A percentile compares a stretch with the other conserved stretches of the same genome.
These are phyloP conservation scores for Sporothrix sp. DNA, from an alignment of 2,329 filamentous ascomycete species.

Conservation along the genomic window DNA sequence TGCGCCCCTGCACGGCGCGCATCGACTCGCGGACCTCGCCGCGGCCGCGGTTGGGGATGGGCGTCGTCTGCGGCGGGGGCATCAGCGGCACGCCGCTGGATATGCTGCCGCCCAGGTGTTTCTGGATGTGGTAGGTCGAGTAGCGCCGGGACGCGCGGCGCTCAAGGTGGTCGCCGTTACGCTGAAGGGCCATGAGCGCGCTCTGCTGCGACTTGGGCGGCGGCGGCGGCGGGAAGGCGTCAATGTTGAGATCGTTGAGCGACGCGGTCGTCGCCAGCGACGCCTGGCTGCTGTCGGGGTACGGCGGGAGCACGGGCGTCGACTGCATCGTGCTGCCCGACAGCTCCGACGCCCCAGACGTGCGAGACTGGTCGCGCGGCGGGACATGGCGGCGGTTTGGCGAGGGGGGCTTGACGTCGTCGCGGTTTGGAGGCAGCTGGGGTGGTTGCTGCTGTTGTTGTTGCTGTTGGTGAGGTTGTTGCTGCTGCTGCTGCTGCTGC, in stretches of 20 bases:
- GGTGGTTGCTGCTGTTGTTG: constrained; percentile 22
- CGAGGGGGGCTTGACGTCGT: constrained; percentile 28
- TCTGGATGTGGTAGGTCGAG: constrained; percentile 93
- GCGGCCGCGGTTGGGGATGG: constrained; percentile 74
- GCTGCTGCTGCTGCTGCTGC: constrained; percentile 22
- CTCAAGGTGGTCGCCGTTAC: constrained; percentile 76
- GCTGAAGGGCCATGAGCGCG: constrained; percentile 80
- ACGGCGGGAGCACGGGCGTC: constrained; percentile 64
- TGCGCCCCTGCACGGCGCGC: constrained; percentile 51
- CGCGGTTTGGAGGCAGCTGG: constrained; percentile 21
- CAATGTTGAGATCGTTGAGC: constrained; percentile 44
- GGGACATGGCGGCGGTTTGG: constrained; percentile 39
- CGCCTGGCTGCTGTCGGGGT: constrained; percentile 49
- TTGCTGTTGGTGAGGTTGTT: constrained; percentile 23
- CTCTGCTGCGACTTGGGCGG: constrained; percentile 72
- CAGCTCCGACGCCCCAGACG: constrained; percentile 45
- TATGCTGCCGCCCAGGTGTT: constrained; percentile 67
- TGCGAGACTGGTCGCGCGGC: constrained; percentile 42
- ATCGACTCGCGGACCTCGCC: constrained; percentile 74
- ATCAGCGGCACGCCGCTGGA: constrained; percentile 79
- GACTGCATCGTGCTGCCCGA: constrained; percentile 67
- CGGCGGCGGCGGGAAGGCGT: constrained; percentile 63
- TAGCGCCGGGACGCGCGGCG: constrained; percentile 86
- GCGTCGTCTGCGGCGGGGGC: constrained; percentile 72
- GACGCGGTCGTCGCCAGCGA: constrained; percentile 35